Conservation (phyloP, 2,329 filamentous ascomycete species). For the Nigrospora osmanthi region DNA sequence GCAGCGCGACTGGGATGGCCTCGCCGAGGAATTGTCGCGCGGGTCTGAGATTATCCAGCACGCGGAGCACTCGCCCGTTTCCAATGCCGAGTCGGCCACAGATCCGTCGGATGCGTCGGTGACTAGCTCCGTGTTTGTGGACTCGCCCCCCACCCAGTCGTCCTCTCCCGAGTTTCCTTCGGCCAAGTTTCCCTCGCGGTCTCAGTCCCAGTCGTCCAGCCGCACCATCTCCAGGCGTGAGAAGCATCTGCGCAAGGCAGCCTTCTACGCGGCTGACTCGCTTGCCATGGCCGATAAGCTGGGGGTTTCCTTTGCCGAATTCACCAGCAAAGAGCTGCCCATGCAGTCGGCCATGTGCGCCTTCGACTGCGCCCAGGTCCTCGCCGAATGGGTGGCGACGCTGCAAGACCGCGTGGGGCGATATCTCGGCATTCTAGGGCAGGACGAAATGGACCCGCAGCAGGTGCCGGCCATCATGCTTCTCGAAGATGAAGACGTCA, state of each 20-base stretch:
- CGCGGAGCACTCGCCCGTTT: conserved; percentile 52
- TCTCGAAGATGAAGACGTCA: conserved; percentile 84
- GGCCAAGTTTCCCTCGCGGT: conserved; percentile 23
- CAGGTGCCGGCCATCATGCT: conserved; percentile 85
- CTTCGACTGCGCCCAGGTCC: conserved; percentile 88
- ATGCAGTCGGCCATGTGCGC: conserved; percentile 87
- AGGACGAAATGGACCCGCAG: conserved; percentile 68
- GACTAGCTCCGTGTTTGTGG: conserved; percentile 37
- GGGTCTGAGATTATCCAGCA: conserved; percentile 71
- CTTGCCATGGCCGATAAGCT: conserved; percentile 82
- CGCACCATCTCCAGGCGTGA: conserved; percentile 64
- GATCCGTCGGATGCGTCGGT: conserved; percentile 40
- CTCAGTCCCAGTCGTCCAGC: conserved; percentile 20
- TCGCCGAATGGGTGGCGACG: conserved; percentile 90
- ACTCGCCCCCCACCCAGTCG: conserved; percentile 43
- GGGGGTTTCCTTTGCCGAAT: conserved; percentile 77
- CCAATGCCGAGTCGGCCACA: conserved; percentile 35
- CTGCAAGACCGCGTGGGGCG: conserved; percentile 90
- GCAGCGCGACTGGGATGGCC: conserved; percentile 86
- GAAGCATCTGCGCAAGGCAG: conserved; percentile 85
- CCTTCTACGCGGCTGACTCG: conserved; percentile 89
- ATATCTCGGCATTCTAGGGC: conserved; percentile 79
- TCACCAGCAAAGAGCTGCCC: conserved; percentile 75
- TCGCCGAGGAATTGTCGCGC: conserved; percentile 78
- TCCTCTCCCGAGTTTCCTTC: conserved; percentile 39